Percentiles rank a stretch among this genome's conserved stretches.
phyloP scores from a whole-genome alignment of 768 basidiomycete species.

The Dioszegia crocea region DNA sequence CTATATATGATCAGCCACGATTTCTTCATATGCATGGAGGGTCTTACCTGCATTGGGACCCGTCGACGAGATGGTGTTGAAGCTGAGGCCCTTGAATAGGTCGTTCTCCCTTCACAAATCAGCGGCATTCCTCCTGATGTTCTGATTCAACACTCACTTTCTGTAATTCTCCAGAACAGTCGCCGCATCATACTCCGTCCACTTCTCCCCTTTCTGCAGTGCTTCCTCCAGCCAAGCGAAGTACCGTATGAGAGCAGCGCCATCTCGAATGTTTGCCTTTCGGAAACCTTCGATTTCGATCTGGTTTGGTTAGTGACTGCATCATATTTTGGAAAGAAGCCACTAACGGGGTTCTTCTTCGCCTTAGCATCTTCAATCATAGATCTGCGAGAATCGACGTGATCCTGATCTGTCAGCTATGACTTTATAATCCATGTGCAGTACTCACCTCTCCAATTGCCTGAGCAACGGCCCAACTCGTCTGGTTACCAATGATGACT shows the following conservation, averaged over 20 bases:
- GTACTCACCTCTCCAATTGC: conserved; percentile 65
- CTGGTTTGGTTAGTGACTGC: conserved; percentile 16
- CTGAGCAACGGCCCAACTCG: conserved; percentile 75
- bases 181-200: conserved; percentile 78
- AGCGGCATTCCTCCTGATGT: background rate
- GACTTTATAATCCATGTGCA: background rate
- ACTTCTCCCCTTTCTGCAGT: conserved; percentile 58
- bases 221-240: conserved; percentile 93
- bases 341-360: conserved; percentile 49
- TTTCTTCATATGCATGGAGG: background rate
- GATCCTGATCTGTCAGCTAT: conserved; percentile 52
- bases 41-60: conserved; percentile 82
- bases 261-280: conserved; percentile 81
- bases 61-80: conserved; percentile 84
- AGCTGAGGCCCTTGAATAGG: conserved; percentile 80
- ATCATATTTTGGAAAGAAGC: background rate
- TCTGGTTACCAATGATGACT: conserved; percentile 70
- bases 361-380: conserved; percentile 63
- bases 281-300: conserved; percentile 87
- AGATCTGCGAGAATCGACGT: conserved; percentile 62
- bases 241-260: conserved; percentile 75
- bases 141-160: conserved; percentile 57
- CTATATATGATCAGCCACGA: conserved; percentile 50
- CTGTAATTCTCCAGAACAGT: conserved; percentile 73
- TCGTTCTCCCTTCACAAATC: conserved; percentile 62